Conservation (phyloP, 768 basidiomycete species). For the Pisolithus microcarpus region DNA sequence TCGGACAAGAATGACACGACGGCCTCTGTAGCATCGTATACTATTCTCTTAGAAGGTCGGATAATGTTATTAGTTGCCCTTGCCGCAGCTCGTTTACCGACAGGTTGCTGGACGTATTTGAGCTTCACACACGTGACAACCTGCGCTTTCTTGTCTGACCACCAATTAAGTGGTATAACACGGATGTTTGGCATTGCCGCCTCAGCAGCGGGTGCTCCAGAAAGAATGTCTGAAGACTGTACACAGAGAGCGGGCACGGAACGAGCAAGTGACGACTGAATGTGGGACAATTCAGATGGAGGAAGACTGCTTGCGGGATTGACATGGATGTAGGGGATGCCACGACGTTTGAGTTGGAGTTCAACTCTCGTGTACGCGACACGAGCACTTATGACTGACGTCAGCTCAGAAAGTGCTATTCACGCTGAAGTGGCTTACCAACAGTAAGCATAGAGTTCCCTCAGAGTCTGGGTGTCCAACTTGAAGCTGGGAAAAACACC, state of each 20-base stretch:
- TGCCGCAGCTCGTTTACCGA: slow-evolving; percentile 57
- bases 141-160: slow-evolving; percentile 73
- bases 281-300: slow-evolving; percentile 41
- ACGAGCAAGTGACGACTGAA: slow-evolving; percentile 67
- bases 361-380: slow-evolving; percentile 89
- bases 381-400: slow-evolving; percentile 52
- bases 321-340: slow-evolving; percentile 72
- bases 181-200: slow-evolving; percentile 91
- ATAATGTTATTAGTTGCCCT: slow-evolving; percentile 50
- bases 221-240: slow-evolving; percentile 71
- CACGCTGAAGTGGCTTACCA: slow-evolving; percentile 42
- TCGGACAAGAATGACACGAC: slow-evolving; percentile 86
- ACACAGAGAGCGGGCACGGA: slow-evolving; percentile 83
- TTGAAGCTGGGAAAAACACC: slow-evolving; percentile 37
- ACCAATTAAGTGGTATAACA: slow-evolving; percentile 86
- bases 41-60: slow-evolving; percentile 79
- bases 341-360: slow-evolving; percentile 74
- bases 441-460: slow-evolving; percentile 82
- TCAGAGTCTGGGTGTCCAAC: slow-evolving; percentile 63
- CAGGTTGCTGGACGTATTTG: slow-evolving; percentile 82
- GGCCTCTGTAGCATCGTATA: slow-evolving; percentile 83
- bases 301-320: slow-evolving; percentile 44
- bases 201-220: slow-evolving; percentile 79
- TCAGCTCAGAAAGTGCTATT: background rate
- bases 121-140: slow-evolving; percentile 88